Conservation (phyloP, 2,329 filamentous ascomycete species). For the Colletotrichum cordylinicola region DNA sequence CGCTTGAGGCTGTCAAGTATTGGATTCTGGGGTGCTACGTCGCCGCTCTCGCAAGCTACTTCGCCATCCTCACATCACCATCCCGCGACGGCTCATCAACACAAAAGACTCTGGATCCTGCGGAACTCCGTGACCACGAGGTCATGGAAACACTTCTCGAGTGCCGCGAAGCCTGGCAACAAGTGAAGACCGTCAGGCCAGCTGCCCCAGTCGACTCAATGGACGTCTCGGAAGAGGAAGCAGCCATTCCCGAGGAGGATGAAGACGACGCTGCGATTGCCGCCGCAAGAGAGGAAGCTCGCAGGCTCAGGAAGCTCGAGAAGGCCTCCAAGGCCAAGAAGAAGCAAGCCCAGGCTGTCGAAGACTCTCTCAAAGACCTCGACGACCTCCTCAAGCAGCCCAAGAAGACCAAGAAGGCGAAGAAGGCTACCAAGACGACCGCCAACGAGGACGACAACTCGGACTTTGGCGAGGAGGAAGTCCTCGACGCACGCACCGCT, state of each 20-base stretch:
- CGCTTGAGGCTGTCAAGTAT: constrained; percentile 73
- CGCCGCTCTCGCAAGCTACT: constrained; percentile 89
- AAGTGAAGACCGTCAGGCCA: constrained; percentile 69
- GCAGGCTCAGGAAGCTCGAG: constrained; percentile 45
- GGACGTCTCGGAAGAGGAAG: constrained; percentile 39
- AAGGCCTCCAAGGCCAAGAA: constrained; percentile 42
- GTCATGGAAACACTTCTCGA: constrained; percentile 86
- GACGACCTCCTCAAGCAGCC: constrained; percentile 61
- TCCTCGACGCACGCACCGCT: constrained; percentile 77
- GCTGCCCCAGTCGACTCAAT: constrained; percentile 38
- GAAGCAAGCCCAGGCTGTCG: constrained; percentile 66
- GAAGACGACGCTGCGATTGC: constrained; percentile 28
- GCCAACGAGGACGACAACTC: constrained; percentile 68
- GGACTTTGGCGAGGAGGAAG: constrained; percentile 91
- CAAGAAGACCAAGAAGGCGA: constrained; percentile 49
- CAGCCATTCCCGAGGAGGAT: constrained; percentile 24
- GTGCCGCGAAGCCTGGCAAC: constrained; percentile 82
- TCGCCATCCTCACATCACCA: constrained; percentile 87
- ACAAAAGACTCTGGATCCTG: constrained; percentile 70
- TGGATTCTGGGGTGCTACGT: constrained; percentile 86
- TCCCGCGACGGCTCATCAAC: constrained; percentile 62
- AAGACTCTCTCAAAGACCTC: constrained; percentile 74
- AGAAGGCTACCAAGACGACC: constrained; percentile 41
- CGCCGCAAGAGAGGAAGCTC: constrained; percentile 33
- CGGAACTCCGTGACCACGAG: constrained; percentile 86